These are phyloP conservation scores for Fusarium cicatricum DNA, from an alignment of 2,329 filamentous ascomycete species.

Conservation along the genomic window DNA sequence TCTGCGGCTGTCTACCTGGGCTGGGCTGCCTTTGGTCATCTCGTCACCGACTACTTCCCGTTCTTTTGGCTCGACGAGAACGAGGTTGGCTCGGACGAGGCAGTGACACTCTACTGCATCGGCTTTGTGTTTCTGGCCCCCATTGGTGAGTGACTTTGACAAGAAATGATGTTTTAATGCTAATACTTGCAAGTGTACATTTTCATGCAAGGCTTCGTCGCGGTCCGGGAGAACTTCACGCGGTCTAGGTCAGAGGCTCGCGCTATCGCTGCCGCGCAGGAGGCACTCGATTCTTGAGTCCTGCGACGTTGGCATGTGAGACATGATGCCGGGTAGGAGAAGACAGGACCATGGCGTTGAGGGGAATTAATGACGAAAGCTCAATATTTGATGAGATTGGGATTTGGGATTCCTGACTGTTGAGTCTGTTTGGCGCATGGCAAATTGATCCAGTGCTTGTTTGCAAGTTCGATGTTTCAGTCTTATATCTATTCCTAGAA, in stretches of 20 bases:
- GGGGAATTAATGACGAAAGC: neutral
- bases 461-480: neutral
- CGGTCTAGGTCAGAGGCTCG: constrained; percentile 39
- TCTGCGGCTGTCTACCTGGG: constrained; percentile 56
- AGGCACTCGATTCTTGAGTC: constrained; percentile 32
- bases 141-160: constrained; percentile 50
- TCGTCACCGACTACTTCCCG: constrained; percentile 54
- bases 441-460: constrained; percentile 11
- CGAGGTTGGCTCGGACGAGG: constrained; percentile 53
- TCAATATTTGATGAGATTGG: neutral
- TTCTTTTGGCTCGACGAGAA: constrained; percentile 62
- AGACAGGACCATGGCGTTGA: neutral
- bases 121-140: constrained; percentile 56
- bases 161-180: neutral
- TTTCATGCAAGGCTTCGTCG: constrained; percentile 58
- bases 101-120: constrained; percentile 54
- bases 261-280: constrained; percentile 37
- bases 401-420: neutral
- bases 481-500: constrained; percentile 22
- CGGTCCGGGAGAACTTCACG: constrained; percentile 56
- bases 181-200: constrained; percentile 53
- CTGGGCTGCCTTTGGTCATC: constrained; percentile 58
- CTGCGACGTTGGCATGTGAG: neutral
- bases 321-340: neutral
- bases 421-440: neutral